Evolutionary conservation across 2,329 filamentous ascomycete genomes (phyloP).

Genomic region (Colletotrichum zoysiae): DNA sequence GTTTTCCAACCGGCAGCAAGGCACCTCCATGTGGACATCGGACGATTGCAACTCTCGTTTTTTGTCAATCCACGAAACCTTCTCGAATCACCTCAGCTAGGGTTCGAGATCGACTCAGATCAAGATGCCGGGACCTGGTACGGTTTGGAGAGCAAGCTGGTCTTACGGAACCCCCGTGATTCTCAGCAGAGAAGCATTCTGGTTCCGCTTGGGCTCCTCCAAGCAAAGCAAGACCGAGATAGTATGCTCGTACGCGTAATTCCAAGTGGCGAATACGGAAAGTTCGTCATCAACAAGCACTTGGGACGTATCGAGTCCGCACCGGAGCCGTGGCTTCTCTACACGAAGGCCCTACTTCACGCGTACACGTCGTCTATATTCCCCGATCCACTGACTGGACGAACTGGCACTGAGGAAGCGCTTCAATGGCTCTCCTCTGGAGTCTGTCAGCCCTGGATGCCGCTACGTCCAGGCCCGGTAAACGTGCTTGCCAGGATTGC

Average conservation of each 20-base stretch:
- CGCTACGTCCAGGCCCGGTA: conserved; percentile 40
- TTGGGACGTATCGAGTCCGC: conserved; percentile 70
- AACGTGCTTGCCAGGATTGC: conserved; percentile 43
- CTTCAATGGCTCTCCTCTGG: conserved; percentile 63
- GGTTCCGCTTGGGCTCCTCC: conserved; percentile 59
- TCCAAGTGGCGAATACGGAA: conserved; percentile 56
- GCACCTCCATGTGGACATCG: conserved; percentile 61
- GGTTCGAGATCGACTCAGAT: conserved; percentile 63
- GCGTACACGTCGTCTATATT: conserved; percentile 70
- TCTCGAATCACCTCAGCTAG: conserved; percentile 63
- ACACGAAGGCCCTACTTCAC: conserved; percentile 70
- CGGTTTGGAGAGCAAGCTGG: conserved; percentile 69
- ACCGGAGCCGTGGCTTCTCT: conserved; percentile 66
- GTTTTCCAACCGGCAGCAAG: conserved; percentile 58
- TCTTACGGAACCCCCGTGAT: conserved; percentile 62
- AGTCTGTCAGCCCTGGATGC: conserved; percentile 62
- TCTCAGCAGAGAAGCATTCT: conserved; percentile 62
- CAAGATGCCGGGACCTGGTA: conserved; percentile 73
- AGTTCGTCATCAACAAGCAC: conserved; percentile 65
- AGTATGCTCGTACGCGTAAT: conserved; percentile 47
- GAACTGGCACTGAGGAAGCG: conserved; percentile 73
- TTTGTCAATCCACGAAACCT: conserved; percentile 57
- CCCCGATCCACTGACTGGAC: conserved; percentile 68
- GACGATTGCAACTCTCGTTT: conserved; percentile 66
- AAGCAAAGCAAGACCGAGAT: conserved; percentile 30